Evolutionary conservation across 352 stramenopile genomes (phyloP), one percentile per base, ranked within the genome.

Genomic region (Thalassiosira mediterranea): DNA sequence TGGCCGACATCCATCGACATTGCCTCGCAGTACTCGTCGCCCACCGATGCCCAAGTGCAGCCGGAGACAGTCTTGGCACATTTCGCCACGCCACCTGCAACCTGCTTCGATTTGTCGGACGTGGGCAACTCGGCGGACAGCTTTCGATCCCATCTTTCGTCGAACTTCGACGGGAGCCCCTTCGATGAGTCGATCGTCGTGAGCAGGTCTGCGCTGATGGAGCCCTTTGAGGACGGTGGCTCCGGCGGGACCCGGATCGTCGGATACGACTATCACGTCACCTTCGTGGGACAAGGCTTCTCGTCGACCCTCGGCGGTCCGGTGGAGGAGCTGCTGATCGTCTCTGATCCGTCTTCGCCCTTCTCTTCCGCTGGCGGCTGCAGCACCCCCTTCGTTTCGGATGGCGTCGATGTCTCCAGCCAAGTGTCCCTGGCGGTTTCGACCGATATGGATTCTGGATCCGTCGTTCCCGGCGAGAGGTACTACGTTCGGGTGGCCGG

Each of bases 401-500:
- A 62, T 48, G 70, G 72, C 5, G 49, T 72, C 4, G 76, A 81
- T 71, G 61, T 78, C 31, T 83, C 76, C 42, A 85, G 53, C 34
- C 26, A 84, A 51, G 71, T 84, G 8, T 75, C 53, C 21, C n/a
- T 81, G 7, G 60, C 32, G 19, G 71, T 89, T 21, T 51, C 49
- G 19, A 95, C 88, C 0, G 81, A 95, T 32, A 72, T 98, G 23
- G 80, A 97, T 57, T 94, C 94, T 5, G 93, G 90, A 13, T 71
- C 87, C 1, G 53, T 98, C 3, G 67, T 67, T 25, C 76, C 94
- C 23, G 96, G 96, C 0, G 87, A 88, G 25, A 72, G 86, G 0
- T 98, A 98, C 76, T 97, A 92, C 61, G 84, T 98, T 1, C 88
- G 93, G 8, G 86, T 98, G 0, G 86, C 93, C 3, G 95, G 96